These are phyloP conservation scores for Saccharomyces hybrid DNA, from an alignment of 1,139 yeast species.

Conservation along the genomic window DNA sequence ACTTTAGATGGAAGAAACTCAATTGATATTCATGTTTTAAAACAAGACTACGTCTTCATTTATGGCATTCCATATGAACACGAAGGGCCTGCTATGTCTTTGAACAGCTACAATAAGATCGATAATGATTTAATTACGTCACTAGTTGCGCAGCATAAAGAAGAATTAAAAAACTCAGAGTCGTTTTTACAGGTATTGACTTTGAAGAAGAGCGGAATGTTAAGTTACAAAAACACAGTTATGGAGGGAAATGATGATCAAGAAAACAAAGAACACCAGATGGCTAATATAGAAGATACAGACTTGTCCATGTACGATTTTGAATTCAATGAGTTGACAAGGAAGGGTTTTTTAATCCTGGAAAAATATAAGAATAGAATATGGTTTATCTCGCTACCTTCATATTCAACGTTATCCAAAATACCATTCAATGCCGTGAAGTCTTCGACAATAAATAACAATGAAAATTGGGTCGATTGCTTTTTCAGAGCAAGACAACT, in stretches of 20 bases:
- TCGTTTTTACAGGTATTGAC: constrained; percentile 32
- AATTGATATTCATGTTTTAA: constrained; percentile 9
- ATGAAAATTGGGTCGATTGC: constrained; percentile 42
- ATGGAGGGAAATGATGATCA: constrained; percentile 9
- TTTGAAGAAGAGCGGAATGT: constrained; percentile 36
- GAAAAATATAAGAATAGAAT: constrained; percentile 54
- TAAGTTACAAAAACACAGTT: constrained; percentile 22
- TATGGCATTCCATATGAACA: constrained; percentile 22
- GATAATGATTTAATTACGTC: constrained; percentile 24
- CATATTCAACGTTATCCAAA: constrained; percentile 10
- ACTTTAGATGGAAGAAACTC: background rate
- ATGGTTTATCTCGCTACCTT: constrained; percentile 45
- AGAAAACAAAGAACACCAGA: constrained; percentile 30
- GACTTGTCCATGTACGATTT: constrained; percentile 73
- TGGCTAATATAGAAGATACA: constrained; percentile 37
- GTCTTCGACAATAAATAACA: constrained; percentile 22
- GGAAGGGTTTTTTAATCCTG: constrained; percentile 54
- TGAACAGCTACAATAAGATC: constrained; percentile 19
- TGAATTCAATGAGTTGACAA: constrained; percentile 52
- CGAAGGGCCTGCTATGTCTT: constrained; percentile 22
- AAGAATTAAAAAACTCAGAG: constrained; percentile 33
- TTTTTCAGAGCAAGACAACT: constrained; percentile 42
- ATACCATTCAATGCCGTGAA: constrained; percentile 10
- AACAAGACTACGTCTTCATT: constrained; percentile 25
- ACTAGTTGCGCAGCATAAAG: constrained; percentile 34